Base-by-base conservation (phyloP, 805 yeast genomes). In the Saccharomycopsis javanensis region DNA sequence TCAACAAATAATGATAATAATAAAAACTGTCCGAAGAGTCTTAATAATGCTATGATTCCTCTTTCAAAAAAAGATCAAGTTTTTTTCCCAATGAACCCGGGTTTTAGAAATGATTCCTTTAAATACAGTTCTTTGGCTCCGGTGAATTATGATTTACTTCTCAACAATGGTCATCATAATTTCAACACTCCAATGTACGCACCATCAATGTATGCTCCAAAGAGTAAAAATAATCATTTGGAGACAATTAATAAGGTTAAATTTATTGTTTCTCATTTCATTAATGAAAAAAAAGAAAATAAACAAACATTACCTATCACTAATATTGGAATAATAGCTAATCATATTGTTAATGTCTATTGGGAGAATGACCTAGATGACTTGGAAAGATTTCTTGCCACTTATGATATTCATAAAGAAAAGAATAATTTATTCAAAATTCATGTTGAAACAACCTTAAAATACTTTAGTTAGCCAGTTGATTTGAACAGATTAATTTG, bases 301-400 rank as follows among this genome's bases (percentile, higher is more conserved):
- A n/a, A 18, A n/a, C 37, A 50, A 11, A 27, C 10, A 20, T 13
- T 35, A 34, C 31, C 50, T 13, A 33, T 46, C 27, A 20, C 28
- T 7, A 51, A 42, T 28, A 31, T 51, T 18, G 35, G 52, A 2
- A 16, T 53, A 31, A 66, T 74, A 37, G 54, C 71, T 8, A 69
- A 69, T n/a, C 71, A 71, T 57, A 67, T 75, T 46, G 58, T 72
- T 50, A 72, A 72, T 30, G 67, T 68, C 0, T 70, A 64, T 55
- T 73, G 75, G 72, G 57, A 61, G 13, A 66, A 68, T n/a, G 68
- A 74, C 54, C 27, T 63, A 3, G 57, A 57, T 23, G 18, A 42
- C 10, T 25, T 60, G 11, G 31, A 34, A 11, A 42, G 27, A 20
- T 54, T 51, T 18, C 54, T 27, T 53, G 53, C 2, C 27, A 30